Evolutionary conservation across 495 filamentous ascomycete species (phyloP).

Genomic region (Baudoinia panamericana): DNA sequence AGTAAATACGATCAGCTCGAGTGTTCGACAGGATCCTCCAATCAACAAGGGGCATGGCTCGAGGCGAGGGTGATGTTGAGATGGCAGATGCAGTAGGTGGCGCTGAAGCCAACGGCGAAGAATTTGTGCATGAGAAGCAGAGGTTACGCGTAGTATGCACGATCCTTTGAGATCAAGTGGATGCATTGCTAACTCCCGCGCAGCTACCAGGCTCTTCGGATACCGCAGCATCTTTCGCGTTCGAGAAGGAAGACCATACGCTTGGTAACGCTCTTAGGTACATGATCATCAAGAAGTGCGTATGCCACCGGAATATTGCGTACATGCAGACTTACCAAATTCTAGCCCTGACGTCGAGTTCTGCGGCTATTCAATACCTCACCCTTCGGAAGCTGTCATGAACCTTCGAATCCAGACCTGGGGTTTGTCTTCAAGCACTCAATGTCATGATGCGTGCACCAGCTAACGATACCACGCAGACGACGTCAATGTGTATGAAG

Average conservation of each 20-base stretch:
- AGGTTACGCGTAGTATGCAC: constrained; percentile 17
- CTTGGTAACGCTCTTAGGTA: constrained; percentile 87
- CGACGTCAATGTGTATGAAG: constrained; percentile 64
- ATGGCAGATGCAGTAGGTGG: constrained; percentile 11
- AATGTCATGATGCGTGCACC: not conserved
- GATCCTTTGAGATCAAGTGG: not conserved
- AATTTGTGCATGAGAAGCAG: constrained; percentile 16
- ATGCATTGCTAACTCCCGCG: not conserved
- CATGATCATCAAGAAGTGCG: constrained; percentile 97
- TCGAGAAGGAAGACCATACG: constrained; percentile 84
- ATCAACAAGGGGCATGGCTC: constrained; percentile 4
- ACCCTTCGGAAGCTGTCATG: constrained; percentile 93
- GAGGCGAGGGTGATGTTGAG: constrained; percentile 10
- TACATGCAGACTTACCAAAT: constrained; percentile 3
- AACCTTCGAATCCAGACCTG: constrained; percentile 94
- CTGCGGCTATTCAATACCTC: constrained; percentile 94
- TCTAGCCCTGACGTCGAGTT: constrained; percentile 84
- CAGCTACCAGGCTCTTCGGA: constrained; percentile 34
- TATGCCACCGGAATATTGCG: not conserved
- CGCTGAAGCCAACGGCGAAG: constrained; percentile 15
- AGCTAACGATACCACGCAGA: constrained; percentile 37
- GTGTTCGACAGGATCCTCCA: too few species aligned
- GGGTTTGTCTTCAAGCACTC: constrained; percentile 40
- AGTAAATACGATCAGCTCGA: too few species aligned
- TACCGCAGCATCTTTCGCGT: constrained; percentile 63